phyloP scores from a whole-genome alignment of 2,329 filamentous ascomycete species.

The Phialophora chinensis region DNA sequence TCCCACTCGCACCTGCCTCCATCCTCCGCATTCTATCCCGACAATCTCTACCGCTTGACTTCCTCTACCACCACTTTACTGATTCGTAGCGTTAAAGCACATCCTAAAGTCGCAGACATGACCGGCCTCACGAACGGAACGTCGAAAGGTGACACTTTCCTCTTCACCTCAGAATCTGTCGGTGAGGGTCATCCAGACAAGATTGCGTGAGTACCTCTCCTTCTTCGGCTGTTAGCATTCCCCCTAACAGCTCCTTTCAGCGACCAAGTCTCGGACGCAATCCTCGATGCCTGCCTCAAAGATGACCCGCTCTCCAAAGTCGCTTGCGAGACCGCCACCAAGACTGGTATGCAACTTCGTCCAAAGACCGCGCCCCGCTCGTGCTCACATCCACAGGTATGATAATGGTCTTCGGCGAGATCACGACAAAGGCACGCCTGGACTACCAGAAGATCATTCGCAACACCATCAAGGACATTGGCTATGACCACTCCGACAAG shows the following conservation, averaged over 20 bases:
- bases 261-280: constrained; percentile 97
- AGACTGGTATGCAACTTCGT: constrained; percentile 73
- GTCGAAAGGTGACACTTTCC: constrained; percentile 71
- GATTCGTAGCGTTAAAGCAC: neutral
- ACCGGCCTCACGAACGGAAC: constrained; percentile 35
- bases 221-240: neutral
- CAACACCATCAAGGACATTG: constrained; percentile 94
- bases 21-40: constrained; percentile 42
- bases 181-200: constrained; percentile 94
- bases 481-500: constrained; percentile 95
- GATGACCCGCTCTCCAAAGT: constrained; percentile 98
- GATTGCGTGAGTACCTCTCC: constrained; percentile 70
- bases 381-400: constrained; percentile 57
- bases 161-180: constrained; percentile 90
- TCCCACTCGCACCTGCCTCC: constrained; percentile 39
- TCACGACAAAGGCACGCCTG: constrained; percentile 91
- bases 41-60: constrained; percentile 38
- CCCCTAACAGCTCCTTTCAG: constrained; percentile 45
- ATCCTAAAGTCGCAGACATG: constrained; percentile 25
- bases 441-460: constrained; percentile 99
- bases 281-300: constrained; percentile 95
- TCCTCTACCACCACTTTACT: constrained; percentile 7
- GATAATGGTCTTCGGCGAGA: constrained; percentile 99
- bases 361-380: constrained; percentile 10
- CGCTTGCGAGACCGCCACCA: constrained; percentile 98